Percentiles rank a stretch among this genome's conserved stretches.
Evolutionary conservation across 2,329 filamentous ascomycete genomes (phyloP).

Genomic region (Alternaria conjuncta): DNA sequence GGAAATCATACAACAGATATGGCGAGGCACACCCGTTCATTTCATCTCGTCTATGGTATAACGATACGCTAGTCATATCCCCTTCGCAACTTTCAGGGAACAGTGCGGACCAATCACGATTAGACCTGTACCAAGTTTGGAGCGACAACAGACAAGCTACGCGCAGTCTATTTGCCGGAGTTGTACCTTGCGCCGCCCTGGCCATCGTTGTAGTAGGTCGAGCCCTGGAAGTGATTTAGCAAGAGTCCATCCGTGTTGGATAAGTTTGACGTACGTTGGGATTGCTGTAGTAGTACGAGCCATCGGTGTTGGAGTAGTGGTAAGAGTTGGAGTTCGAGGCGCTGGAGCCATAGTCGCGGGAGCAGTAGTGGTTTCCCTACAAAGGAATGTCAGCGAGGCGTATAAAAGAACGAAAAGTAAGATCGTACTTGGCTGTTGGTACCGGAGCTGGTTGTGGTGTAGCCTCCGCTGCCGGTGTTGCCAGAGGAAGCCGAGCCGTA

Average conservation of each 20-base stretch:
- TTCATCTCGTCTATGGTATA: background rate
- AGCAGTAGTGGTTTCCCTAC: slow-evolving; percentile 51
- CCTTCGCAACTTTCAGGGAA: background rate
- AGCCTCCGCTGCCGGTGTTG: slow-evolving; percentile 30
- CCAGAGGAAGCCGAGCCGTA: slow-evolving; percentile 14
- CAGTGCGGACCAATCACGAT: background rate
- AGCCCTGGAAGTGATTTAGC: slow-evolving; percentile 23
- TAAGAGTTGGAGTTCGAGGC: slow-evolving; percentile 48
- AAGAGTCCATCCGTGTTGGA: background rate
- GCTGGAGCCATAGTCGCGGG: slow-evolving; percentile 46
- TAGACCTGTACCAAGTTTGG: background rate
- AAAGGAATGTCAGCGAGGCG: background rate
- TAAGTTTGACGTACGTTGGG: slow-evolving; percentile 4
- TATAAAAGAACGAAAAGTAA: background rate
- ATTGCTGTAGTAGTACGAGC: slow-evolving; percentile 51
- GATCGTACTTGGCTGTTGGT: slow-evolving; percentile 44
- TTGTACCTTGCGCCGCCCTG: slow-evolving; percentile 40
- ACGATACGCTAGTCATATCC: background rate
- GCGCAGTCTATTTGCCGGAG: slow-evolving; percentile 24
- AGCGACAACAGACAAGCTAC: background rate
- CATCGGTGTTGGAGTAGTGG: slow-evolving; percentile 48
- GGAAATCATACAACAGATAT: background rate
- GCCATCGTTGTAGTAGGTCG: slow-evolving; percentile 49
- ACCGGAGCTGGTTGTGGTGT: slow-evolving; percentile 49
- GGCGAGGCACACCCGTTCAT: background rate